Evolutionary conservation across 805 yeast genomes (phyloP).

Genomic region (Monosporozyma aerobia): DNA sequence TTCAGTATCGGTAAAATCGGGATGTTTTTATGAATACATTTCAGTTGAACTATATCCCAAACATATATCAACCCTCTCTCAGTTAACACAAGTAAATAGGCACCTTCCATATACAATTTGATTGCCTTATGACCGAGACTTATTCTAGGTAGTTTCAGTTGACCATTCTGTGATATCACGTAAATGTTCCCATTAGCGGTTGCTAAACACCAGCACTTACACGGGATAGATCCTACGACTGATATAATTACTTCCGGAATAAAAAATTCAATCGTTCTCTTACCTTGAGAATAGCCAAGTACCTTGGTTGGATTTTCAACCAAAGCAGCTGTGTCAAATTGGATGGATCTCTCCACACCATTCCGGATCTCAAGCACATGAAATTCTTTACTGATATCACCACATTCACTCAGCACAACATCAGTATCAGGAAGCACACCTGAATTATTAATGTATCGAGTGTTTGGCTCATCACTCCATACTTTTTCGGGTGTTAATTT

Average conservation of each 20-base stretch:
- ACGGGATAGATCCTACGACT: constrained; percentile 38
- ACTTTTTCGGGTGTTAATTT: constrained; percentile 20
- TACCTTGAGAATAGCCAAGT: constrained; percentile 30
- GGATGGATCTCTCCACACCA: constrained; percentile 30
- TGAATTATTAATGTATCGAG: constrained; percentile 22
- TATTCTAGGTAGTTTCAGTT: constrained; percentile 31
- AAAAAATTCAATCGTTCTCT: constrained; percentile 34
- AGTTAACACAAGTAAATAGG: constrained; percentile 46
- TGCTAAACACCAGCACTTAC: constrained; percentile 38
- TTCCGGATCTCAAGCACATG: constrained; percentile 27
- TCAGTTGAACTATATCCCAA: constrained; percentile 19
- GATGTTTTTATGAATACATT: constrained; percentile 16
- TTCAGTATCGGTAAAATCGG: constrained; percentile 24
- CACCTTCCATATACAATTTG: constrained; percentile 31
- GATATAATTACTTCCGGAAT: constrained; percentile 32
- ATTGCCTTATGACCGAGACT: constrained; percentile 43
- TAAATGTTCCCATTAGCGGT: constrained; percentile 34
- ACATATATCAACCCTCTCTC: constrained; percentile 46
- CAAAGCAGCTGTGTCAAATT: constrained; percentile 29
- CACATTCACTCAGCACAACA: constrained; percentile 25
- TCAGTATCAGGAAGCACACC: constrained; percentile 24
- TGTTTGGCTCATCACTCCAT: constrained; percentile 25
- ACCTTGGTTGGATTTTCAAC: constrained; percentile 33
- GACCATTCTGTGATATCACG: constrained; percentile 27
- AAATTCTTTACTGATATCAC: constrained; percentile 22